These are phyloP conservation scores for Syzygium aqueum DNA, from an alignment of 345 rosid species.

Conservation along the genomic window DNA sequence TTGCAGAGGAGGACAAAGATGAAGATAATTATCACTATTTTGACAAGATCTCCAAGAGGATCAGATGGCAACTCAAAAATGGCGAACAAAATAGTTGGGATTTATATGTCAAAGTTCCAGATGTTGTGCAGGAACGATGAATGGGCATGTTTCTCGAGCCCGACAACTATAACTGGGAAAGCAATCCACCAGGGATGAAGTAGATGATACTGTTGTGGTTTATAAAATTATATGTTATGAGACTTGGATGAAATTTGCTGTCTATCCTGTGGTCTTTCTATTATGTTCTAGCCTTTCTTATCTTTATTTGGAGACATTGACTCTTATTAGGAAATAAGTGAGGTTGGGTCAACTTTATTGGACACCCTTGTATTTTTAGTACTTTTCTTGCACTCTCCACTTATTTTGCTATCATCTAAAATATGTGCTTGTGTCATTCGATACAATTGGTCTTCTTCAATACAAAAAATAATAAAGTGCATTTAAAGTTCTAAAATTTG, in stretches of 20 bases:
- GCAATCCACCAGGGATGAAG: neutral
- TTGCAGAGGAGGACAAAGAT: neutral
- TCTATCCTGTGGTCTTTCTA: neutral
- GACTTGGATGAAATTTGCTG: neutral
- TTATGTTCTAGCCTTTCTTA: neutral
- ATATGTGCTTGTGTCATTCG: neutral
- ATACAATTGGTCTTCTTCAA: neutral
- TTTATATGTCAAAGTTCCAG: neutral
- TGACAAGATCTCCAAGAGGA: neutral
- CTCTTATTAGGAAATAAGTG: too few species aligned
- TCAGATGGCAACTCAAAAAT: neutral
- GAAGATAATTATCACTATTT: neutral
- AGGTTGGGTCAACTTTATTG: neutral
- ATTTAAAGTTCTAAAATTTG: too few species aligned
- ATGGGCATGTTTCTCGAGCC: neutral
- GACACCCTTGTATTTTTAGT: neutral
- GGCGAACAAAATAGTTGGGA: neutral
- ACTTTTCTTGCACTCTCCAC: neutral
- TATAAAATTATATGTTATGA: neutral
- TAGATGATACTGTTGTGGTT: neutral
- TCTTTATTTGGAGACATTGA: neutral
- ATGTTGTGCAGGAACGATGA: neutral
- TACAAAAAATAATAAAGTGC: neutral
- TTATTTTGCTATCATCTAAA: neutral
- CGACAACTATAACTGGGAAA: neutral